Conservation (phyloP, 2,329 filamentous ascomycete species). For the Fusarium dlaminii region DNA sequence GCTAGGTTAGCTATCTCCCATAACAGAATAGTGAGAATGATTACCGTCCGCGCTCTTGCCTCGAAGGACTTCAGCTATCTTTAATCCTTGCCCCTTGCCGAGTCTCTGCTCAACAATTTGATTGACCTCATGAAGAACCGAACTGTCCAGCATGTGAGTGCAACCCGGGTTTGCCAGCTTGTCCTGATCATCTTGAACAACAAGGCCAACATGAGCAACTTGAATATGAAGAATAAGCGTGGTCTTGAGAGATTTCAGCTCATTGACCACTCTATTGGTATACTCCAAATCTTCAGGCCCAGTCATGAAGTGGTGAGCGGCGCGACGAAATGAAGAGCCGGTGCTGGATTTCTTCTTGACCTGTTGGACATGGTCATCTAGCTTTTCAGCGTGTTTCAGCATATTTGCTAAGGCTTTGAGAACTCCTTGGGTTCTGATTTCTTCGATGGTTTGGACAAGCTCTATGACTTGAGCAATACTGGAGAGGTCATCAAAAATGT, state of each 20-base stretch:
- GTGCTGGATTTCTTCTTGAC: background rate
- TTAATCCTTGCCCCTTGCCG: background rate
- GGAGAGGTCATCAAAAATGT: background rate
- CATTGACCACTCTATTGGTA: background rate
- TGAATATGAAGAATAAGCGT: slow-evolving; percentile 1
- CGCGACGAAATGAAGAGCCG: background rate
- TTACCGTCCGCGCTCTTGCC: background rate
- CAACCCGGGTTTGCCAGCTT: background rate
- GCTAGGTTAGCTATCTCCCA: background rate
- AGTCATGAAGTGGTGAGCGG: background rate
- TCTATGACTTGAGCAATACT: background rate
- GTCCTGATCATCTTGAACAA: background rate
- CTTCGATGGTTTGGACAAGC: background rate
- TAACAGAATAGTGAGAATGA: too few species aligned
- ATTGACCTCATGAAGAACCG: background rate
- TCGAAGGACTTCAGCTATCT: background rate
- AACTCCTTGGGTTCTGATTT: background rate
- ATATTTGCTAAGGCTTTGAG: background rate
- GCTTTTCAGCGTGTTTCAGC: background rate
- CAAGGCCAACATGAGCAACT: background rate
- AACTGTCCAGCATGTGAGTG: background rate
- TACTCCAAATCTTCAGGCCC: background rate
- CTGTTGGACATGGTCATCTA: background rate
- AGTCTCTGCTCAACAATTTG: background rate
- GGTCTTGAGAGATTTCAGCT: background rate